Evolutionary conservation across 805 yeast species (phyloP), one percentile per base, ranked within the genome.

Genomic region (Teunomyces gatunensis): DNA sequence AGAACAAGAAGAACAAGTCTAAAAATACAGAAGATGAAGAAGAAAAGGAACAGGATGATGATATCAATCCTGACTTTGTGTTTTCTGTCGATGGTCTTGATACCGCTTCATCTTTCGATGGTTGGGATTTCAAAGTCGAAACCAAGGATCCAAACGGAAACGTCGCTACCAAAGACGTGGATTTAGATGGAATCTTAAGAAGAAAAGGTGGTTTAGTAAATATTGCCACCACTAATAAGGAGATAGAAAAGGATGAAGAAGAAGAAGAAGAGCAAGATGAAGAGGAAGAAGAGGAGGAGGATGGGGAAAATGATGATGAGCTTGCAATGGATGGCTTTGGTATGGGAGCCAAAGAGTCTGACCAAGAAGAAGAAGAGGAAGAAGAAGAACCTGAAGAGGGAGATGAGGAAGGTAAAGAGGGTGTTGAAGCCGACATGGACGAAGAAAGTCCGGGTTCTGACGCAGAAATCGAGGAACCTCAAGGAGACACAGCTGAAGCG

Each of bases 101-200:
- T 28, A 64, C 69, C 13, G 59, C 70, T 9, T 52, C 74, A 3
- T 69, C 69, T 3, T 82, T 84, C 45, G 81, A 79, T 47, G 96
- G 96, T 4, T 90, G 97, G 97, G 89, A 89, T 56, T 89, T 90
- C 60, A 79, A 76, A 35, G 81, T 80, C 46, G 81, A 78, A 33
- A 57, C 51, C 15, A 49, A 54, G n/a, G 59, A 58, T 5, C 60
- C 48, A n/a, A 62, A 61, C 30, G 54, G 50, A 3, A 51, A 46
- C 18, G 45, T 48, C 9, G 45, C 50, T 32, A 54, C 17, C 52
- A 80, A 78, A 52, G 88, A 84, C 51, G 96, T 89, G 6, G 96
- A 92, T 71, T 75, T 92, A 51, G 97, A 92, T 58, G 83, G 83
- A 11, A 92, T 92, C 46, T 87, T 92, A 56, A 83, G 85, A 69